Percentiles rank a stretch among this genome's conserved stretches.
Evolutionary conservation across 2,329 filamentous ascomycete genomes (phyloP).

Genomic region (Elsinoe fawcettii): DNA sequence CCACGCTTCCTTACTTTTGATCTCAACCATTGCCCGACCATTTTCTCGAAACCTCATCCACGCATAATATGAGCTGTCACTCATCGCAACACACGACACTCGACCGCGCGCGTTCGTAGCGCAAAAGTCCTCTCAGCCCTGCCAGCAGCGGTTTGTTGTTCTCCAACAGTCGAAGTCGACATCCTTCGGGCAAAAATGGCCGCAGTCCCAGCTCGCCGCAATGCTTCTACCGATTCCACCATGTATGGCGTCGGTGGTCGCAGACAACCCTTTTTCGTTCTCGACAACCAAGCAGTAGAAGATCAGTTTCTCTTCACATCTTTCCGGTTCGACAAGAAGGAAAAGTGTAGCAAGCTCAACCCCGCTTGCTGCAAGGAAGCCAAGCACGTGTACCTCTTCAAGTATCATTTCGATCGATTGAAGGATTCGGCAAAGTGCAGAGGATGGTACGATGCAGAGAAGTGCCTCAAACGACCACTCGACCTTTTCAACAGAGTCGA

Average conservation of each 20-base stretch:
- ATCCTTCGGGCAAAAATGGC: slow-evolving; percentile 3
- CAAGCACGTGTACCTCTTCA: slow-evolving; percentile 68
- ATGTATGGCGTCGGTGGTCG: slow-evolving; percentile 14
- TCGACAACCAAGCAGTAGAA: slow-evolving; percentile 18
- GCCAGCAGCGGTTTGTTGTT: background rate
- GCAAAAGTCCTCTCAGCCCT: background rate
- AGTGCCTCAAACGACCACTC: slow-evolving; percentile 29
- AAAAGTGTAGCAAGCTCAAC: slow-evolving; percentile 31
- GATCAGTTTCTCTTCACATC: slow-evolving; percentile 54
- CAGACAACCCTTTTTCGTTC: slow-evolving; percentile 12
- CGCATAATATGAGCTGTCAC: background rate
- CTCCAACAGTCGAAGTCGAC: background rate
- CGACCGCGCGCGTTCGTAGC: background rate
- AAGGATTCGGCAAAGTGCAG: slow-evolving; percentile 50
- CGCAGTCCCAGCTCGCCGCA: slow-evolving; percentile 7
- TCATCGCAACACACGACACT: background rate
- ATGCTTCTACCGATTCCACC: slow-evolving; percentile 12
- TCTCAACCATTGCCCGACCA: background rate
- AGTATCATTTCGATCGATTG: slow-evolving; percentile 68
- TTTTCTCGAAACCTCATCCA: background rate
- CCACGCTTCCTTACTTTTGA: slow-evolving; percentile 2
- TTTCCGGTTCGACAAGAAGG: slow-evolving; percentile 58
- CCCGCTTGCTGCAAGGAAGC: slow-evolving; percentile 38
- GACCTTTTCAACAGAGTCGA: slow-evolving; percentile 28
- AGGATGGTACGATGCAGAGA: slow-evolving; percentile 35